Evolutionary conservation across 805 yeast species (phyloP), one percentile per base, ranked within the genome.

Genomic region (Kuraishia ogatae): DNA sequence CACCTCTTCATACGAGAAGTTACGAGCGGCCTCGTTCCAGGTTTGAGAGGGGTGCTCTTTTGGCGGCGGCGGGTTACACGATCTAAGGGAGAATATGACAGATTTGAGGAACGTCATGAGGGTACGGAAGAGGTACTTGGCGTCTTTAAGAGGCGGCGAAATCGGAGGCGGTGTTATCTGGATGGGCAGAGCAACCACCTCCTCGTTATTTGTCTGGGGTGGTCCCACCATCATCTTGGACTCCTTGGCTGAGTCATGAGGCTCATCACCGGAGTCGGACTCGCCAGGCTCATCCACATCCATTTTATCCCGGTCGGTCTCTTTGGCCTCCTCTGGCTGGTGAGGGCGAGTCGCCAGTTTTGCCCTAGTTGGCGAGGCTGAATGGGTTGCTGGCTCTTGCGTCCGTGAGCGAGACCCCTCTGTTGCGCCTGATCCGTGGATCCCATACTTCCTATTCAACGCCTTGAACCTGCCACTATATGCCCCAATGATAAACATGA

Each of bases 31-130:
- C 56, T 89, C 94, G 57, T 87, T 84, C 97, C 97, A 93, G 46
- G 77, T 76, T 55, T 78, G 81, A 3, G 76, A 71, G 48, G 78
- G 72, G 53, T 78, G 72, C 10, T 78, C 83, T 26, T 73, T 69
- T 15, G 71, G 66, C 0, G 96, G 86, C 1, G 93, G 87, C 0
- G 97, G 96, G 64, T 92, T 93, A 66, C 96, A 91, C 53, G 84
- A 84, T 65, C 90, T 91, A 60, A 96, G 74, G 2, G 96, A 97
- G 68, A 85, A 89, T 63, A 93, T 87, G 49, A 91, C 87, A 0
- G 97, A 89, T 66, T 92, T 90, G 63, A 94, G 74, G 65, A 94
- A 94, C 3, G 92, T 87, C 85, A 94, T 82, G 54, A 96, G 72
- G 3, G 96, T 91, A 60, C 93, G 82, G 79, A 91, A 90, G 29